Evolutionary conservation across 305 asterid species (phyloP), one percentile per base, ranked within the genome.

Genomic region (Fraxinus latifolia): DNA sequence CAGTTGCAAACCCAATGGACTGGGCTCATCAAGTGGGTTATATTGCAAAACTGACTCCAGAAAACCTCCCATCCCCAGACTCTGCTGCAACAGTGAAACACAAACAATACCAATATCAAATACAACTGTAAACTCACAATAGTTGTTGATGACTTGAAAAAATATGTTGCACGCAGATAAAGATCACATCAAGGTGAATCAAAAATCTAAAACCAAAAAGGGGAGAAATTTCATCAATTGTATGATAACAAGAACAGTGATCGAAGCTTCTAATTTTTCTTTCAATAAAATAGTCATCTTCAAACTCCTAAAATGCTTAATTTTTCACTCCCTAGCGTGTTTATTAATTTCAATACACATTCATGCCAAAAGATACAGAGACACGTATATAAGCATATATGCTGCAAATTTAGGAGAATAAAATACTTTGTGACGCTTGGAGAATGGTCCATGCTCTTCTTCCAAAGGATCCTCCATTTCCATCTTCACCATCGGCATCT

Each of bases 1-100:
- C 37, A 95, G 89, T 39, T 92, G 91, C 91, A 95, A 84, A 21
- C 99, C 99, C 87, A 95, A 82, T 4, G 98, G 99, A 85, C 98
- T 91, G 0, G 98, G 98, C 91, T 94, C 99, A 39, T 92, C 97
- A 0, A 95, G 88, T 2, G 97, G 98, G 72, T 93, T 92, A 86
- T 87, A 94, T 37, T 90, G 93, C 14, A 92, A 81, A 37, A 89
- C 84, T 8, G 92, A 77, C 78, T 39, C 87, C 6, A 84, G 58
- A 37, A 83, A 80, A 80, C 85, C 89, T 27, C 83, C 91, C 77
- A 80, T 76, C 76, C 89, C 92, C 67, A 84, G 21, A 85, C 78
- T 36, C 77, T 89, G 94, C 82, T 86, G 91, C 92, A 81, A 86
- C 68, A 86, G 77, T 23, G 50, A 67, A 62, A 77, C 53, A 78